phyloP scores from a whole-genome alignment of 2,329 filamentous ascomycete genomes.

The Colletotrichum phormii region DNA sequence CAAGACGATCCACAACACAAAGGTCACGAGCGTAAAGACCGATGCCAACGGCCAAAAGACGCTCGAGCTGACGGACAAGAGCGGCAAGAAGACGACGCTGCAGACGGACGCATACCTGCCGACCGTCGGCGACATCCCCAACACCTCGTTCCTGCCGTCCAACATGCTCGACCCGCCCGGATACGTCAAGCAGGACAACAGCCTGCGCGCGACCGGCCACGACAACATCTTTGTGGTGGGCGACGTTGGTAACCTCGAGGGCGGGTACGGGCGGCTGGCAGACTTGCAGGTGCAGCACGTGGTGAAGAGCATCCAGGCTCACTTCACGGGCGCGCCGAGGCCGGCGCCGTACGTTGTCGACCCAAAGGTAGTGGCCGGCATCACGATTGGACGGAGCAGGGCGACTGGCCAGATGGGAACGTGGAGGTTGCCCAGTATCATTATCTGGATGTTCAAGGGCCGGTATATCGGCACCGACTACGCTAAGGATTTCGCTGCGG shows the following conservation, averaged over 20 bases:
- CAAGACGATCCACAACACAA: slow-evolving; percentile 53
- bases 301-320: slow-evolving; percentile 47
- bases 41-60: slow-evolving; percentile 42
- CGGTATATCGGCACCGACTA: slow-evolving; percentile 42
- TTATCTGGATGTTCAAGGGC: slow-evolving; percentile 49
- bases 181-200: slow-evolving; percentile 51
- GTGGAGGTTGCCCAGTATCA: slow-evolving; percentile 47
- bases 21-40: slow-evolving; percentile 43
- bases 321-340: slow-evolving; percentile 44
- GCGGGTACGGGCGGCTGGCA: slow-evolving; percentile 44
- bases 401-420: slow-evolving; percentile 48
- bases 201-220: slow-evolving; percentile 49
- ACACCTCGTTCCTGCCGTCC: slow-evolving; percentile 56
- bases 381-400: slow-evolving; percentile 54
- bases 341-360: slow-evolving; percentile 41
- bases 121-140: slow-evolving; percentile 57
- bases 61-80: slow-evolving; percentile 48
- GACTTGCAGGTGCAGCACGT: slow-evolving; percentile 49
- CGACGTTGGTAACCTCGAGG: slow-evolving; percentile 56
- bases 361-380: slow-evolving; percentile 46
- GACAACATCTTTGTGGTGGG: slow-evolving; percentile 58
- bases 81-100: slow-evolving; percentile 51
- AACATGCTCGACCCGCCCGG: slow-evolving; percentile 48
- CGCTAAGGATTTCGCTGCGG: slow-evolving; percentile 24
- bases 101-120: slow-evolving; percentile 59